Conservation (phyloP, 495 filamentous ascomycete species). For the Penicillium pancosmium region DNA sequence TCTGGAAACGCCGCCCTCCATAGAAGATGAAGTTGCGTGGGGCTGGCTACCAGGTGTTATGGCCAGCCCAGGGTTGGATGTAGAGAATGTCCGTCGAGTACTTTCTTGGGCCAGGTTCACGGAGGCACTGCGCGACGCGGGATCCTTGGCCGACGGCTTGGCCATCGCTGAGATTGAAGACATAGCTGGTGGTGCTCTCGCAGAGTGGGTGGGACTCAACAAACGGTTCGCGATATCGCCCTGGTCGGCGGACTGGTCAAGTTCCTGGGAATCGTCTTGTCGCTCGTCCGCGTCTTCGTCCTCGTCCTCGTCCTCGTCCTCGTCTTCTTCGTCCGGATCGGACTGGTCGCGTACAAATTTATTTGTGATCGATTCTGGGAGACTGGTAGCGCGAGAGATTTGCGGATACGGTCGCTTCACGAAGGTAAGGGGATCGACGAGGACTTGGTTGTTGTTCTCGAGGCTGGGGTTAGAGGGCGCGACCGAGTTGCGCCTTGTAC, state of each 20-base stretch:
- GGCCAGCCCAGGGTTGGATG: slow-evolving; percentile 28
- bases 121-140: slow-evolving; percentile 41
- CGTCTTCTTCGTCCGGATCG: slow-evolving; percentile 27
- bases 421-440: slow-evolving; percentile 52
- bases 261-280: slow-evolving; percentile 17
- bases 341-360: slow-evolving; percentile 32
- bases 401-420: slow-evolving; percentile 52
- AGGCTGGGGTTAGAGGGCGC: slow-evolving; percentile 44
- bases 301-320: slow-evolving; percentile 29
- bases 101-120: slow-evolving; percentile 42
- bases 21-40: slow-evolving; percentile 48
- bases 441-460: slow-evolving; percentile 43
- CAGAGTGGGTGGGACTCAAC: slow-evolving; percentile 43
- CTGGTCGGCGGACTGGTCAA: slow-evolving; percentile 29
- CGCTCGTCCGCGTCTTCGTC: slow-evolving; percentile 29
- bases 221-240: slow-evolving; percentile 45
- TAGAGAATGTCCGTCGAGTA: slow-evolving; percentile 38
- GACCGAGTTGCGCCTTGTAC: slow-evolving; percentile 49
- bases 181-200: slow-evolving; percentile 53
- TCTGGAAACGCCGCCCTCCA: slow-evolving; percentile 51
- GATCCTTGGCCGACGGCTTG: slow-evolving; percentile 33
- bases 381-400: slow-evolving; percentile 45
- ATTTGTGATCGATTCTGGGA: slow-evolving; percentile 47
- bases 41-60: slow-evolving; percentile 33
- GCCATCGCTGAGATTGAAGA: slow-evolving; percentile 52